A percentile compares a stretch with the other conserved stretches of the same genome.
phyloP scores from a whole-genome alignment of 1,284 basidiomycete species.

The Cerrena zonata region DNA sequence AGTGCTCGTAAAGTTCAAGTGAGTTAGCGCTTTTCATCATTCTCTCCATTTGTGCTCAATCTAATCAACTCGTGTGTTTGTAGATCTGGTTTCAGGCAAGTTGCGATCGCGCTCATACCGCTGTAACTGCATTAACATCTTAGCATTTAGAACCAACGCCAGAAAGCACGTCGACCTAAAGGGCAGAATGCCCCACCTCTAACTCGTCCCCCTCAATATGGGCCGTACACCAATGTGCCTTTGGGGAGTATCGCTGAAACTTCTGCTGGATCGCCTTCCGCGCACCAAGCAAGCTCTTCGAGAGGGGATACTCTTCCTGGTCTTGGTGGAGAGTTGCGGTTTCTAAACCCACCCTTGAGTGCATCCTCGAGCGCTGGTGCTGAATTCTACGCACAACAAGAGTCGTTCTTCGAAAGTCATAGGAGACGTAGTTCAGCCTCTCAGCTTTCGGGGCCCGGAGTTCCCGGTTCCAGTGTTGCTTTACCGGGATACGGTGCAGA shows the following conservation, averaged over 20 bases:
- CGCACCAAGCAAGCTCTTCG: not conserved
- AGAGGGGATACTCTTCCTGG: slow-evolving; percentile 5
- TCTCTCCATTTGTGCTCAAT: slow-evolving; percentile 9
- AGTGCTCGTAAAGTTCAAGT: slow-evolving; percentile 84
- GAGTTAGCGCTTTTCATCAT: slow-evolving; percentile 24
- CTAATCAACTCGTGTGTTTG: slow-evolving; percentile 17
- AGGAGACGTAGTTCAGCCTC: slow-evolving; percentile 12
- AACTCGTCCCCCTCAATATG: slow-evolving; percentile 53
- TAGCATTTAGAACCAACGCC: slow-evolving; percentile 66
- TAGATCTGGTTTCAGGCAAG: slow-evolving; percentile 83
- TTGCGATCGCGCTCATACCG: slow-evolving; percentile 12
- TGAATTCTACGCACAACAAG: slow-evolving; percentile 8
- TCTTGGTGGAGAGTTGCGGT: slow-evolving; percentile 1
- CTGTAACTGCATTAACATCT: slow-evolving; percentile 16
- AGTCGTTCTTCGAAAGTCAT: slow-evolving; percentile 3
- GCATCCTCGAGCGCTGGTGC: slow-evolving; percentile 9
- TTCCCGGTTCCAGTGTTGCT: slow-evolving; percentile 40
- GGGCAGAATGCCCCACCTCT: slow-evolving; percentile 36
- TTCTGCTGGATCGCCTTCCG: slow-evolving; percentile 7
- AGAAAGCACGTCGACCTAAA: slow-evolving; percentile 70
- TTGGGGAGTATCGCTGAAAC: slow-evolving; percentile 17
- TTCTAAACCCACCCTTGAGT: slow-evolving; percentile 1
- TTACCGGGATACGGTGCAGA: not conserved
- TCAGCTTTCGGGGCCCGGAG: slow-evolving; percentile 54
- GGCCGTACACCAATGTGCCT: slow-evolving; percentile 47